These are phyloP conservation scores for Russula ochroleuca DNA, from an alignment of 768 basidiomycete genomes.

Conservation along the genomic window DNA sequence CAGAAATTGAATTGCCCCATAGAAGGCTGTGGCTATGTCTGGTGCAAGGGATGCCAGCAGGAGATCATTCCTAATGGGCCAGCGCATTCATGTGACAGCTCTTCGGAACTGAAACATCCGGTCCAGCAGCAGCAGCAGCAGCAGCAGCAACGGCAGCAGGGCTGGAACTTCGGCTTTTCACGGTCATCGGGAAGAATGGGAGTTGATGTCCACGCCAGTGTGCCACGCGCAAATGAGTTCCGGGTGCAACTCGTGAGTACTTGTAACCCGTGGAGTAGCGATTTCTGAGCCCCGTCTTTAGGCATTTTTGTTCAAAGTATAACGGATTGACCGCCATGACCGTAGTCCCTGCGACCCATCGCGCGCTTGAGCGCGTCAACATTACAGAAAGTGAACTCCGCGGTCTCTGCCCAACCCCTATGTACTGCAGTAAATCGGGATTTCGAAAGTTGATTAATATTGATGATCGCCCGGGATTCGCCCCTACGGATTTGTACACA, in stretches of 20 bases:
- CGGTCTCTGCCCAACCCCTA: not conserved
- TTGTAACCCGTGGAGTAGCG: conserved; percentile 36
- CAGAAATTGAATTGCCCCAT: conserved; percentile 31
- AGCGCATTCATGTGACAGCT: conserved; percentile 35
- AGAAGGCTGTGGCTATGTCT: conserved; percentile 31
- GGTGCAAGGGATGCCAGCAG: conserved; percentile 36
- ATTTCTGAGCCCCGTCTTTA: conserved; percentile 5
- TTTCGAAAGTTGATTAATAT: no score
- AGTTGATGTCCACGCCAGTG: conserved; percentile 31
- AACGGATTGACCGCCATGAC: conserved; percentile 31
- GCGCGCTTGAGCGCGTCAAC: not conserved
- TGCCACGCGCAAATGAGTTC: conserved; percentile 47
- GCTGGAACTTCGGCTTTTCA: conserved; percentile 31
- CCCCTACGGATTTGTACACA: no score
- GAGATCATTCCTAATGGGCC: conserved; percentile 28
- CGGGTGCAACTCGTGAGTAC: conserved; percentile 44
- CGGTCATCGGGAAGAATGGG: not conserved
- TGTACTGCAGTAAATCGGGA: not conserved
- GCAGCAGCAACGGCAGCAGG: conserved; percentile 12
- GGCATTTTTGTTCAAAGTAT: conserved; percentile 53
- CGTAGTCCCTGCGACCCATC: not conserved
- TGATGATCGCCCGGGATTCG: no score
- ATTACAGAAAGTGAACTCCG: not conserved
- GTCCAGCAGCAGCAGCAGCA: conserved; percentile 24
- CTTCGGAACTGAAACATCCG: conserved; percentile 32